These are phyloP conservation scores for Xylaria grammica DNA, from an alignment of 495 filamentous ascomycete genomes.

Conservation along the genomic window DNA sequence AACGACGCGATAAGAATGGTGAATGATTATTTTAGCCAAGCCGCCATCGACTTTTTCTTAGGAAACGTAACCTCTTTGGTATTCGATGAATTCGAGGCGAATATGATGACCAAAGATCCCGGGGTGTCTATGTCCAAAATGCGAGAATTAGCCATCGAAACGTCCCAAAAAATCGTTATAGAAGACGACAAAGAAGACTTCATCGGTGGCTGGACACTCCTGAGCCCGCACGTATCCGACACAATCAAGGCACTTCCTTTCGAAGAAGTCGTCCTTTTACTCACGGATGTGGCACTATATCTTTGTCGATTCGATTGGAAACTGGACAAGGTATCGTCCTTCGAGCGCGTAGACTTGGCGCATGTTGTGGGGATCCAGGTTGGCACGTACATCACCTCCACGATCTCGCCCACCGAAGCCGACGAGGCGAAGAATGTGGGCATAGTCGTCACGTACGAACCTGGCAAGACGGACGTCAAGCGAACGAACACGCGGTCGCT, in stretches of 20 bases:
- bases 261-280: slow-evolving; percentile 81
- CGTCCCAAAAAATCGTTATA: slow-evolving; percentile 80
- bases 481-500: slow-evolving; percentile 85
- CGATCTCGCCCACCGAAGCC: slow-evolving; percentile 71
- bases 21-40: slow-evolving; percentile 94
- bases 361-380: slow-evolving; percentile 71
- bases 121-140: slow-evolving; percentile 82
- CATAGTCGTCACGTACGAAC: slow-evolving; percentile 75
- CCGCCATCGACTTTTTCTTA: slow-evolving; percentile 90
- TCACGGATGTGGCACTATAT: slow-evolving; percentile 86
- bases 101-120: slow-evolving; percentile 86
- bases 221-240: slow-evolving; percentile 60
- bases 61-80: slow-evolving; percentile 82
- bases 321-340: slow-evolving; percentile 86
- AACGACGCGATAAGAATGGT: slow-evolving; percentile 73
- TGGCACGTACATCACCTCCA: slow-evolving; percentile 89
- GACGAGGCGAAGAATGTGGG: slow-evolving; percentile 84
- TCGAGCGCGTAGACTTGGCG: slow-evolving; percentile 81
- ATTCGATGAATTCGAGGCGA: slow-evolving; percentile 89
- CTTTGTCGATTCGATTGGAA: slow-evolving; percentile 91
- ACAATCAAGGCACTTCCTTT: slow-evolving; percentile 73
- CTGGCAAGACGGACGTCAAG: slow-evolving; percentile 67
- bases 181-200: slow-evolving; percentile 83
- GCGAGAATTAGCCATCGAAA: slow-evolving; percentile 87
- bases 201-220: slow-evolving; percentile 81